Evolutionary conservation across 768 basidiomycete species (phyloP).

Genomic region (Pholiota molesta): DNA sequence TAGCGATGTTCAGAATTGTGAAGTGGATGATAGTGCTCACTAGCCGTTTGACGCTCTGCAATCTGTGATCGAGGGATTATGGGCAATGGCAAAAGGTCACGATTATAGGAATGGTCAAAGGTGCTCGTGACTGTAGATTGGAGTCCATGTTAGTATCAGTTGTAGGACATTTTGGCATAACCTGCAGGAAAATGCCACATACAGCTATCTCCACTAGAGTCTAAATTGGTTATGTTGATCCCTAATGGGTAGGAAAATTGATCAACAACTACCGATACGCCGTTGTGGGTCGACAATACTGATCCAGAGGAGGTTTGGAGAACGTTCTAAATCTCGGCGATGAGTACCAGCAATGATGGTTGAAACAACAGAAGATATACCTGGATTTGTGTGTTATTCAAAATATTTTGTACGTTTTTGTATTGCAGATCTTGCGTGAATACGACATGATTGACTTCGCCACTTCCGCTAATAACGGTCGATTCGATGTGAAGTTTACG

Average conservation of each 20-base stretch:
- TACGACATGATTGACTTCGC: slow-evolving; percentile 52
- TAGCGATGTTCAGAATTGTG: not conserved
- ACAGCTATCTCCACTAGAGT: slow-evolving; percentile 39
- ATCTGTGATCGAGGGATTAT: slow-evolving; percentile 63
- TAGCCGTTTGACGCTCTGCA: slow-evolving; percentile 57
- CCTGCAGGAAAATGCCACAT: not conserved
- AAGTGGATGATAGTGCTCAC: slow-evolving; percentile 34
- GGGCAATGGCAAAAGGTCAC: slow-evolving; percentile 58
- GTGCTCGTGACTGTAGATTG: slow-evolving; percentile 44
- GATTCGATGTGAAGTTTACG: slow-evolving; percentile 63
- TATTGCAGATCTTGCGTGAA: slow-evolving; percentile 66
- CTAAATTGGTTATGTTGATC: slow-evolving; percentile 44
- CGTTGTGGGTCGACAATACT: slow-evolving; percentile 44
- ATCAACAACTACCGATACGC: slow-evolving; percentile 40
- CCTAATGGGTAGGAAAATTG: slow-evolving; percentile 47
- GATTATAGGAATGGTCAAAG: slow-evolving; percentile 74
- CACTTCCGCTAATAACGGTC: slow-evolving; percentile 63
- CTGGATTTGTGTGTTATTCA: slow-evolving; percentile 47
- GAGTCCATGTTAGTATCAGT: not conserved
- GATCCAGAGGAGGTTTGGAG: slow-evolving; percentile 42
- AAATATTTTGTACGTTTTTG: slow-evolving; percentile 64
- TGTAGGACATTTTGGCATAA: no score
- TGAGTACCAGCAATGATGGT: not conserved
- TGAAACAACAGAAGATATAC: slow-evolving; percentile 20
- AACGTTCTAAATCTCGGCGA: slow-evolving; percentile 33